A percentile compares a stretch with the other conserved stretches of the same genome.
Conservation (phyloP, 257 asterid genomes). For the Verbena officinalis region DNA sequence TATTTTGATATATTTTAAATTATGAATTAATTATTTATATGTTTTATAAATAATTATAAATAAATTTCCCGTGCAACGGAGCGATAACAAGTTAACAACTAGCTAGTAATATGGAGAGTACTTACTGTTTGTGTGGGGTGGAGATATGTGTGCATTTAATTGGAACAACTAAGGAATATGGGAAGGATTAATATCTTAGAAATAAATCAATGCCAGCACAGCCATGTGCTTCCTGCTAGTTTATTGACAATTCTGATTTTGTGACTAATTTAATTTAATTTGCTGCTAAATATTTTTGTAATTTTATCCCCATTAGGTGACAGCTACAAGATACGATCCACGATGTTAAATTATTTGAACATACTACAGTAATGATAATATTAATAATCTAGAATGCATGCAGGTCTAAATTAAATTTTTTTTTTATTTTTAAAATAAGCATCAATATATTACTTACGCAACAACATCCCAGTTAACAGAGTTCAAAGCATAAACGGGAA, state of each 20-base stretch:
- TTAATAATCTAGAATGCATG: too few relatives aligned
- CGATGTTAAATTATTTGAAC: conserved; percentile 30
- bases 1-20: too few relatives aligned
- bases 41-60: too few relatives aligned
- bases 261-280: conserved; percentile 12
- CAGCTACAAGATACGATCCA: conserved; percentile 41
- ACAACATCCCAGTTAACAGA: too few relatives aligned
- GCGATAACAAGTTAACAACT: too few relatives aligned
- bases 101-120: too few relatives aligned
- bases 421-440: too few relatives aligned
- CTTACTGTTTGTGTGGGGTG: not conserved
- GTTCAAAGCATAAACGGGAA: too few relatives aligned
- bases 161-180: conserved; percentile 44
- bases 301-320: conserved; percentile 27
- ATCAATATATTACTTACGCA: too few relatives aligned
- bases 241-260: conserved; percentile 13
- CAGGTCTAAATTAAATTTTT: too few relatives aligned
- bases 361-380: not conserved
- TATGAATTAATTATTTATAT: too few relatives aligned
- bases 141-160: conserved; percentile 42
- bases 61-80: too few relatives aligned
- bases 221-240: conserved; percentile 35
- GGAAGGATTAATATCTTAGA: conserved; percentile 23
- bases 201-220: conserved; percentile 30
- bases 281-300: not conserved